Percentiles rank a stretch among this genome's conserved stretches.
Evolutionary conservation across 2,329 filamentous ascomycete genomes (phyloP).

Genomic region (Tolypocladium sp.): DNA sequence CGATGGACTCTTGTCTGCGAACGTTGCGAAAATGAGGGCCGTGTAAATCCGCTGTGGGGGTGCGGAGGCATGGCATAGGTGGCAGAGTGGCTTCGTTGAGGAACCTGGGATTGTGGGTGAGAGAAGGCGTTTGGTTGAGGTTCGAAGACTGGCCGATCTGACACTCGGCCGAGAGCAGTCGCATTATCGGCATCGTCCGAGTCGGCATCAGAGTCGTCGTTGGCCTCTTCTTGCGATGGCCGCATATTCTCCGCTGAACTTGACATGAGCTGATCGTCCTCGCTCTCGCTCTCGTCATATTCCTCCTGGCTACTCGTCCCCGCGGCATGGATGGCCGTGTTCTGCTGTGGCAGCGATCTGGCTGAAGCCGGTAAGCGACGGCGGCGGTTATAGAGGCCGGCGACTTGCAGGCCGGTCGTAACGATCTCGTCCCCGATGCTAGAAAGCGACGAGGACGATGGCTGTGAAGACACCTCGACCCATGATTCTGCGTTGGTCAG

Average conservation of each 20-base stretch:
- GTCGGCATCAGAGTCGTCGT: conserved; percentile 37
- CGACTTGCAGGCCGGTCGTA: conserved; percentile 75
- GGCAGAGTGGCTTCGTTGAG: conserved; percentile 39
- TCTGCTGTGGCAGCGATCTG: conserved; percentile 26
- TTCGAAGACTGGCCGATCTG: conserved; percentile 54
- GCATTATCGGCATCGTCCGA: conserved; percentile 62
- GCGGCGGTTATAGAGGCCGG: conserved; percentile 52
- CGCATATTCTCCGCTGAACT: conserved; percentile 48
- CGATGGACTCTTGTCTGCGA: conserved; percentile 37
- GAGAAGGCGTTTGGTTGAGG: conserved; percentile 91
- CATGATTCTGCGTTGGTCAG: conserved; percentile 65
- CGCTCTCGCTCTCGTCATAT: conserved; percentile 87
- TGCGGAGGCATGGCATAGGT: conserved; percentile 39
- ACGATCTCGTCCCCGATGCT: conserved; percentile 82
- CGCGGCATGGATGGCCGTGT: conserved; percentile 30
- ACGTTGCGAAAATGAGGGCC: conserved; percentile 39
- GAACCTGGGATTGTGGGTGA: conserved; percentile 56
- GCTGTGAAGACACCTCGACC: conserved; percentile 88
- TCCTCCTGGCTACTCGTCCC: conserved; percentile 79
- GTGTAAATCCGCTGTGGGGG: conserved; percentile 39
- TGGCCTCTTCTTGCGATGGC: conserved; percentile 23
- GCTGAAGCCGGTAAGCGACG: conserved; percentile 34
- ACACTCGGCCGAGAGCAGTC: conserved; percentile 63
- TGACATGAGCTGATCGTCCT: conserved; percentile 61
- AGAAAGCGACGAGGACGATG: conserved; percentile 86